phyloP scores from a whole-genome alignment of 352 stramenopile genomes.

The Phytophthora tubulina region DNA sequence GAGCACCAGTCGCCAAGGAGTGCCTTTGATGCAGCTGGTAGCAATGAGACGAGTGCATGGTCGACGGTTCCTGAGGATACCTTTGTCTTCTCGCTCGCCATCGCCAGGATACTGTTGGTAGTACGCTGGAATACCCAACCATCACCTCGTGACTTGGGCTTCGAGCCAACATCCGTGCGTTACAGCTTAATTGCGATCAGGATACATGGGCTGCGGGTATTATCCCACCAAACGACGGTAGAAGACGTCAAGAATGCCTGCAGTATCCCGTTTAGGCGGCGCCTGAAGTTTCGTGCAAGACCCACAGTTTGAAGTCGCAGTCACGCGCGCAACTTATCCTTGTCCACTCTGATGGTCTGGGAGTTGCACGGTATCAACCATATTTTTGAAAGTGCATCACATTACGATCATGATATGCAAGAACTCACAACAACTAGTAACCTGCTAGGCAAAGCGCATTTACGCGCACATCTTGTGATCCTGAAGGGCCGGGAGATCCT shows the following conservation, averaged over 20 bases:
- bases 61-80: not conserved
- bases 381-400: not conserved
- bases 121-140: too few relatives aligned
- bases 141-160: too few relatives aligned
- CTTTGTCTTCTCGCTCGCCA: too few relatives aligned
- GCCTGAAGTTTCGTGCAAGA: not conserved
- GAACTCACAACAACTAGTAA: not conserved
- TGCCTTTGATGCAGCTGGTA: constrained; percentile 6
- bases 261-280: not conserved
- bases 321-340: not conserved
- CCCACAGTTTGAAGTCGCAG: not conserved
- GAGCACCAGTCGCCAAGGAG: constrained; percentile 8
- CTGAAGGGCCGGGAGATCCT: not conserved
- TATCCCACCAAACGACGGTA: not conserved
- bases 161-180: too few relatives aligned
- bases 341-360: not conserved
- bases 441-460: not conserved
- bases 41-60: constrained; percentile 11
- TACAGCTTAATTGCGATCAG: too few relatives aligned
- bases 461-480: constrained; percentile 10
- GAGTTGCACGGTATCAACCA: too few relatives aligned
- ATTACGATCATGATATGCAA: not conserved
- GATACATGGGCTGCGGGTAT: too few relatives aligned
- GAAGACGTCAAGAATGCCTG: not conserved
- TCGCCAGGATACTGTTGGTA: too few relatives aligned